A percentile compares a stretch with the other conserved stretches of the same genome.
Conservation (phyloP, 441 rosid genomes). For the Geranium incanum region DNA sequence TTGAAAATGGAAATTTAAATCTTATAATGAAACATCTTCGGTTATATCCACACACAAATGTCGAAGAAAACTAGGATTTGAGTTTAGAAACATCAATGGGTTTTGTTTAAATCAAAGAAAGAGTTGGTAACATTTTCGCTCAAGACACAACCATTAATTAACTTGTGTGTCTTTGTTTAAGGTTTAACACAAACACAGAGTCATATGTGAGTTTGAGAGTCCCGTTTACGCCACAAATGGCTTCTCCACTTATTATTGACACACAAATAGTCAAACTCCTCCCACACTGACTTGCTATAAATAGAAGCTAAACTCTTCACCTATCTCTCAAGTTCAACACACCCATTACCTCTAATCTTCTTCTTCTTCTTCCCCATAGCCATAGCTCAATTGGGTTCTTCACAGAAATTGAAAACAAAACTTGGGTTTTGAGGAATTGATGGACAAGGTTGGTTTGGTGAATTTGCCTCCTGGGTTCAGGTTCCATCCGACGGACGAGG, state of each 20-base stretch:
- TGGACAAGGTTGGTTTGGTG: background rate
- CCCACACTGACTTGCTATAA: background rate
- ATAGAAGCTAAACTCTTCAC: background rate
- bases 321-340: background rate
- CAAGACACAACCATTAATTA: background rate
- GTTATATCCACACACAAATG: conserved; percentile 24
- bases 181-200: conserved; percentile 2
- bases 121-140: background rate
- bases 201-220: conserved; percentile 4
- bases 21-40: conserved; percentile 19
- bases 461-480: background rate
- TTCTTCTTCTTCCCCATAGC: background rate
- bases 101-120: background rate
- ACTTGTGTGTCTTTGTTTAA: background rate
- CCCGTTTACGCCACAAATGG: background rate
- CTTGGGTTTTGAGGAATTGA: background rate
- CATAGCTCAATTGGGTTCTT: background rate
- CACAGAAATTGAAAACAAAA: background rate
- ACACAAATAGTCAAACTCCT: background rate
- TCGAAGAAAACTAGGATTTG: conserved; percentile 19
- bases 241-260: background rate
- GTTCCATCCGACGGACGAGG: background rate
- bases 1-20: background rate
- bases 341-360: background rate
- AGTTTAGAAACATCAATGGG: conserved; percentile 13